These are phyloP conservation scores for Ammopiptanthus mongolicus DNA, from an alignment of 306 rosid species.

Conservation along the genomic window DNA sequence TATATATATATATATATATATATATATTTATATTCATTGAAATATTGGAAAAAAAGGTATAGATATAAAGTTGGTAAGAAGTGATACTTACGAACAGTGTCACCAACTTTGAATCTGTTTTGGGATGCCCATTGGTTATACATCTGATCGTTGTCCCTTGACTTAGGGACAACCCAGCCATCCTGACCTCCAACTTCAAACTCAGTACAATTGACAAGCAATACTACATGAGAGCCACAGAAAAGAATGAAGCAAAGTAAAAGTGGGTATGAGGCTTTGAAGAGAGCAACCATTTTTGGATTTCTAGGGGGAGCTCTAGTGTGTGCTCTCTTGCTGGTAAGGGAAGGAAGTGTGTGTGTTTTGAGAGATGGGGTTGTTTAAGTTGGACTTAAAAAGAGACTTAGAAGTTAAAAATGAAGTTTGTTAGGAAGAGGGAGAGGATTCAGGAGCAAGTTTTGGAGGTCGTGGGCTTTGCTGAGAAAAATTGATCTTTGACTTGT, in stretches of 20 bases:
- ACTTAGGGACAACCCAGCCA: conserved; percentile 66
- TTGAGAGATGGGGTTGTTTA: neutral
- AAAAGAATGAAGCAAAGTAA: conserved; percentile 30
- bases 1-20: no score
- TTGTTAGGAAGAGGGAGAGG: conserved; percentile 39
- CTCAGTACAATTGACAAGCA: conserved; percentile 28
- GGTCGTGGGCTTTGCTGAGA: conserved; percentile 24
- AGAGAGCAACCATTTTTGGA: conserved; percentile 35
- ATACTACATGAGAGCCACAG: conserved; percentile 18
- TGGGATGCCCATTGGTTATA: conserved; percentile 77
- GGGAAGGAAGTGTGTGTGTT: neutral
- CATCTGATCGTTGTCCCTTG: conserved; percentile 24
- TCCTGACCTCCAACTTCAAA: conserved; percentile 52
- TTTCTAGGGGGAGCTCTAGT: conserved; percentile 29
- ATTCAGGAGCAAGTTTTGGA: conserved; percentile 45
- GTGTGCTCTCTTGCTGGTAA: neutral
- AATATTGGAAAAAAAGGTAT: no score
- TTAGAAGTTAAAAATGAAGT: neutral
- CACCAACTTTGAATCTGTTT: conserved; percentile 59
- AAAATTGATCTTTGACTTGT: conserved; percentile 35
- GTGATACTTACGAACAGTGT: conserved; percentile 60
- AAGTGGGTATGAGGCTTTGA: conserved; percentile 17
- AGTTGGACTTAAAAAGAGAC: conserved; percentile 32
- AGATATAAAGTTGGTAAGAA: no score
- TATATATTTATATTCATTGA: no score